Conservation (phyloP, 2,329 filamentous ascomycete genomes). For the Neoascochyta sp. region DNA sequence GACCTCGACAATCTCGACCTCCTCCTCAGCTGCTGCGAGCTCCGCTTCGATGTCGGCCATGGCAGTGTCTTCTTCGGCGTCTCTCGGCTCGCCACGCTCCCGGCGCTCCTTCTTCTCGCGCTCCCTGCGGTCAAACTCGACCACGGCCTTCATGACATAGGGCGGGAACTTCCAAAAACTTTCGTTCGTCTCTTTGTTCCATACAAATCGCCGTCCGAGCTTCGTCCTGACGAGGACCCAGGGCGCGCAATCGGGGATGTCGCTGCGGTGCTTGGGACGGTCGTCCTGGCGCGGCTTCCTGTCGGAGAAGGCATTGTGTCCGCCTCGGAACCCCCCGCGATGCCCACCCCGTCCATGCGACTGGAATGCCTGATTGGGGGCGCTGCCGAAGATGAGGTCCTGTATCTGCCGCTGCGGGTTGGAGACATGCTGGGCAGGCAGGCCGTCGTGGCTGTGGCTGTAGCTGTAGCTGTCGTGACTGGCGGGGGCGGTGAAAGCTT, state of each 20-base stretch:
- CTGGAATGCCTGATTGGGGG: constrained; percentile 17
- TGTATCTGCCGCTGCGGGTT: constrained; percentile 48
- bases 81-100: constrained; percentile 45
- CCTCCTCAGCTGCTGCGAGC: constrained; percentile 28
- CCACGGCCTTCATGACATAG: constrained; percentile 71
- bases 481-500: too few species aligned
- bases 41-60: constrained; percentile 35
- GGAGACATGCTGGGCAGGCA: constrained; percentile 45
- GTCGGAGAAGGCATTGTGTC: constrained; percentile 55
- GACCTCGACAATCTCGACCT: constrained; percentile 31
- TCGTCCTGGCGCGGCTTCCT: constrained; percentile 69
- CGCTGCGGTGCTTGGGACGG: constrained; percentile 72
- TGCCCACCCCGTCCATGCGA: constrained; percentile 36
- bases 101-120: constrained; percentile 59
- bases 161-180: constrained; percentile 95
- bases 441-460: constrained; percentile 33
- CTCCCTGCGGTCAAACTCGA: constrained; percentile 67
- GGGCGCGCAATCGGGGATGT: constrained; percentile 75
- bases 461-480: too few species aligned
- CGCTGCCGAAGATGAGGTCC: constrained; percentile 39
- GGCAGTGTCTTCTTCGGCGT: constrained; percentile 31
- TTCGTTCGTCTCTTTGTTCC: constrained; percentile 79
- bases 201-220: constrained; percentile 81
- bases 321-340: constrained; percentile 39
- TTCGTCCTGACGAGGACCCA: constrained; percentile 95